Percentiles rank a stretch among this genome's conserved stretches.
Conservation (phyloP, 1,284 basidiomycete genomes). For the Fomitopsis palustris region DNA sequence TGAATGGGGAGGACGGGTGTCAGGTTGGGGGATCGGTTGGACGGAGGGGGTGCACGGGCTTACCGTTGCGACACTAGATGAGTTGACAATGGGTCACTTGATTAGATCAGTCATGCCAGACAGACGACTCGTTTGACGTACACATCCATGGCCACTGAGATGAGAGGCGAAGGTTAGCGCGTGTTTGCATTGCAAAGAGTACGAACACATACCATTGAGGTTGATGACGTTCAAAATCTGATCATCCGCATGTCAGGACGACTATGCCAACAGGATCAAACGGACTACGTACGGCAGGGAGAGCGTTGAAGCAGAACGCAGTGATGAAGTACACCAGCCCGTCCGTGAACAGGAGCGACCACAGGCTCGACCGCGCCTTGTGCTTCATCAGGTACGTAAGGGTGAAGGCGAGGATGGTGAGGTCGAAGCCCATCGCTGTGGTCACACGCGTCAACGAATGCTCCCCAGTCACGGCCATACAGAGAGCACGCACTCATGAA, state of each 20-base stretch:
- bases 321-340: constrained; percentile 66
- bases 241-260: neutral
- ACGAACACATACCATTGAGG: constrained; percentile 47
- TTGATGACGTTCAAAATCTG: constrained; percentile 54
- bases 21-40: constrained; percentile 11
- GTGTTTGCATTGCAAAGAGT: neutral
- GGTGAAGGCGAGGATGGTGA: constrained; percentile 54
- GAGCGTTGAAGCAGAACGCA: constrained; percentile 60
- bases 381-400: constrained; percentile 46
- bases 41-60: constrained; percentile 8
- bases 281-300: constrained; percentile 53
- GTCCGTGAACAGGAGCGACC: constrained; percentile 65
- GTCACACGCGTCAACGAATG: neutral
- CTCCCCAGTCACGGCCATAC: neutral
- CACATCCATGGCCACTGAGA: constrained; percentile 62
- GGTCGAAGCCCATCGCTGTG: constrained; percentile 65
- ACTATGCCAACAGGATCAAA: neutral
- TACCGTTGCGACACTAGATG: constrained; percentile 28
- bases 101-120: neutral
- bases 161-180: neutral
- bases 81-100: neutral
- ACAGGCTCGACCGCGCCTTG: constrained; percentile 49
- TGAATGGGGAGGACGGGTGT: constrained; percentile 31
- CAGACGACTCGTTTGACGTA: constrained; percentile 32
- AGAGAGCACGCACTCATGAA: constrained; percentile 56